phyloP scores from a whole-genome alignment of 2,329 filamentous ascomycete genomes.

The Sclerotinia nivalis region DNA sequence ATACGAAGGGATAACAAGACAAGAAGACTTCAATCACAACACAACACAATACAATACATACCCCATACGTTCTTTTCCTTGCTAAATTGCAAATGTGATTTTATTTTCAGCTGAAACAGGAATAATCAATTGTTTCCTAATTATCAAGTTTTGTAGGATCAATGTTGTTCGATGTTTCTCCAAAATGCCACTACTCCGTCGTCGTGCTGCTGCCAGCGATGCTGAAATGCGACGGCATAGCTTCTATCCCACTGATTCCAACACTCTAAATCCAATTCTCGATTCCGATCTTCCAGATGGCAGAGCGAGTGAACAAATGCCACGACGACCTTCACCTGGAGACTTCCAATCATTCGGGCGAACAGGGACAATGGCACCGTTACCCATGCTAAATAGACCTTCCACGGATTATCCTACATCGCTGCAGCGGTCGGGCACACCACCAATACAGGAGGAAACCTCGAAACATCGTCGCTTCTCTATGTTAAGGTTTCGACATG shows the following conservation, averaged over 20 bases:
- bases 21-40: conserved; percentile 1
- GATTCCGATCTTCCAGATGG: conserved; percentile 29
- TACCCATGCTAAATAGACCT: conserved; percentile 25
- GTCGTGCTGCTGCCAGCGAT: conserved; percentile 38
- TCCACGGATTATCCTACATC: conserved; percentile 30
- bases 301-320: conserved; percentile 41
- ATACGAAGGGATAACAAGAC: conserved; percentile 21
- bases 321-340: conserved; percentile 37
- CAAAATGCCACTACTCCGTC: conserved; percentile 39
- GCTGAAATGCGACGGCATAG: conserved; percentile 40
- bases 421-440: conserved; percentile 39
- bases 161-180: conserved; percentile 23
- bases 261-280: conserved; percentile 29
- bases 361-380: conserved; percentile 27
- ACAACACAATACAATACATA: neutral
- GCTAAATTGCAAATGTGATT: conserved; percentile 20
- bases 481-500: conserved; percentile 83
- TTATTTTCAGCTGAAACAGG: conserved; percentile 5
- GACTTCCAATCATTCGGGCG: conserved; percentile 32
- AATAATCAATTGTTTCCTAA: neutral
- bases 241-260: conserved; percentile 32
- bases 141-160: conserved; percentile 15
- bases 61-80: conserved; percentile 1
- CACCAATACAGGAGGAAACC: conserved; percentile 56
- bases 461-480: conserved; percentile 63